Evolutionary conservation across 176 grass and related monocot species (phyloP).

Genomic region (Oropetium thomaeum): DNA sequence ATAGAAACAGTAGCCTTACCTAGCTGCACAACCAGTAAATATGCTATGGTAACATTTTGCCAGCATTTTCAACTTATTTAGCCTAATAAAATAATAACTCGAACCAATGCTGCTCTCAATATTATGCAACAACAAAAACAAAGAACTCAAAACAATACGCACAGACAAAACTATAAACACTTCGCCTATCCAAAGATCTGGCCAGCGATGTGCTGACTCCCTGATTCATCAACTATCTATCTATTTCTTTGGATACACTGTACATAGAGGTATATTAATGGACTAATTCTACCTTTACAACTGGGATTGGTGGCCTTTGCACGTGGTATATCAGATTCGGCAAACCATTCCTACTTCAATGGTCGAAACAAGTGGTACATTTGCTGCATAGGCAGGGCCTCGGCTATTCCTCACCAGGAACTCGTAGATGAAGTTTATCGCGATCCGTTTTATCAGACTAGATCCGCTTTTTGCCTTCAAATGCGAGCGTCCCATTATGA

Average conservation of each 20-base stretch:
- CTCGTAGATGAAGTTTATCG: slow-evolving; percentile 64
- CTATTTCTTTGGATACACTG: slow-evolving; percentile 17
- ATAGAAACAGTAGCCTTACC: no score
- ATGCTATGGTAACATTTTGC: no score
- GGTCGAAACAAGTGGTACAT: slow-evolving; percentile 68
- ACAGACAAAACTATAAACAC: slow-evolving; percentile 20
- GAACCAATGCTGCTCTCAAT: no score
- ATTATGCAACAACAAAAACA: neutral
- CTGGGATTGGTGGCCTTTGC: neutral
- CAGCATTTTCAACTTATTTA: no score
- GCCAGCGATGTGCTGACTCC: neutral
- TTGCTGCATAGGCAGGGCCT: slow-evolving; percentile 48
- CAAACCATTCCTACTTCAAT: slow-evolving; percentile 94
- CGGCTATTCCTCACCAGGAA: slow-evolving; percentile 85
- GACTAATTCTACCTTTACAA: slow-evolving; percentile 23
- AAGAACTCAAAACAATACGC: slow-evolving; percentile 8
- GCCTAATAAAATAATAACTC: no score
- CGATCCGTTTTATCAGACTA: slow-evolving; percentile 49
- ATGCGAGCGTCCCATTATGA: slow-evolving; percentile 69
- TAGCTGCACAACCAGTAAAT: no score
- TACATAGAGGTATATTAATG: neutral
- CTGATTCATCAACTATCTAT: slow-evolving; percentile 27
- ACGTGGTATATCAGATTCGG: slow-evolving; percentile 54
- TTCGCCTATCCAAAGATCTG: slow-evolving; percentile 10
- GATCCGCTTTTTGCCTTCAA: slow-evolving; percentile 76